phyloP scores from a whole-genome alignment of 1,284 basidiomycete species.

The Singerocomus inundabilis region DNA sequence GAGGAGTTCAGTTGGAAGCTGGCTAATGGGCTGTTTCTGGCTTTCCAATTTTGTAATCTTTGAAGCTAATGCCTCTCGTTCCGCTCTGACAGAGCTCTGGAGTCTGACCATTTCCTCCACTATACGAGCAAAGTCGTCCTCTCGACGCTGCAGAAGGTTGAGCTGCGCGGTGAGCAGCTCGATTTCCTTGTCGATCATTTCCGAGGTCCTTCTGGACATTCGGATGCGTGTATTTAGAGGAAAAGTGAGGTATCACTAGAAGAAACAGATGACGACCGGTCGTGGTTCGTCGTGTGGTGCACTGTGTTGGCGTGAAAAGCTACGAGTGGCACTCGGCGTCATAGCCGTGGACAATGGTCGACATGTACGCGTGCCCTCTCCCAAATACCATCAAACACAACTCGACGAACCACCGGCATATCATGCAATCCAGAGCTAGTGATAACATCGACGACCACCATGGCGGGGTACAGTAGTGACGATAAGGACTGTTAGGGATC shows the following conservation, averaged over 20 bases:
- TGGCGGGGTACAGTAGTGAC: no score
- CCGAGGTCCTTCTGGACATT: slow-evolving; percentile 23
- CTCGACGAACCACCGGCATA: no score
- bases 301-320: not conserved
- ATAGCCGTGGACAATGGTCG: no score
- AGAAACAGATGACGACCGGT: not conserved
- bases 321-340: not conserved
- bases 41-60: slow-evolving; percentile 36
- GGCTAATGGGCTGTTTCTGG: slow-evolving; percentile 44
- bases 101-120: slow-evolving; percentile 40
- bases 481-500: no score
- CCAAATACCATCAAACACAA: no score
- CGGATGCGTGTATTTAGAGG: not conserved
- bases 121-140: slow-evolving; percentile 39
- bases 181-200: slow-evolving; percentile 37
- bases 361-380: no score
- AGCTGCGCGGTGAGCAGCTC: slow-evolving; percentile 39
- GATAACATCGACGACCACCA: no score
- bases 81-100: slow-evolving; percentile 34
- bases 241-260: not conserved
- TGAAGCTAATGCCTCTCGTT: slow-evolving; percentile 32
- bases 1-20: slow-evolving; percentile 50
- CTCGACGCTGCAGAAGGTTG: slow-evolving; percentile 35
- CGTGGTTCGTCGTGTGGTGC: slow-evolving; percentile 1
- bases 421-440: no score